Evolutionary conservation across 2,329 filamentous ascomycete species (phyloP), one percentile per base, ranked within the genome.

Genomic region (Amauroascus verrucosus): DNA sequence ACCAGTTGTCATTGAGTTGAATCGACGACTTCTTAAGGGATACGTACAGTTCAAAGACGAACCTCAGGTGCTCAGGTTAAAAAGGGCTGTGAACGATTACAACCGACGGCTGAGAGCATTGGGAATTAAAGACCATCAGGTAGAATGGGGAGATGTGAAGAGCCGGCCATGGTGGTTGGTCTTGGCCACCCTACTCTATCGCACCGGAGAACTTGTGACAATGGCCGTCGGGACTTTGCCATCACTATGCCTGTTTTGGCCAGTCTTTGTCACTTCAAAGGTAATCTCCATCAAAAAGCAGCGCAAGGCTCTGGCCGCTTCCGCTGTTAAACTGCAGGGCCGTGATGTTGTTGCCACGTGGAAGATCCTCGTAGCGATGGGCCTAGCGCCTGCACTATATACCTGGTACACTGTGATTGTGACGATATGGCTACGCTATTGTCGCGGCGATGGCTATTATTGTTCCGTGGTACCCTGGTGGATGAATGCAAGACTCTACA

Each of bases 41-140:
- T 94, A 93, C 65, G 85, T 84, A 56, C 81, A 83, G 49, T 91
- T 87, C 76, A 90, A 90, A 71, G 80, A 88, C 55, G 86, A 94
- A 62, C 81, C 81, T 57, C 81, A 87, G 48, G 86, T 93, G 61
- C 73, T 83, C 46, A 74, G 80, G 24, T 74, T 93, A 44, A 83
- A 83, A 61, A 76, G 79, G 48, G 77, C 80, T 7, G 84, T 94
- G 55, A 79, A 81, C 57, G 77, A 82, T 48, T 94, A 93, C 75
- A 91, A 93, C 71, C 78, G 79, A 59, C 80, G 86, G 65, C 79
- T 93, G 22, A 81, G 83, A 55, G 84, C 87, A 60, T 77, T 94
- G 50, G 86, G 85, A 65, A 78, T 94, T 51, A 83, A 85, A 57
- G 88, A 94, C 64, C 88, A 93, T 65, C 88, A 94, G 71, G 84